A percentile compares a stretch with the other conserved stretches of the same genome.
phyloP scores from a whole-genome alignment of 495 filamentous ascomycete species.

The Penicillium chermesinum region DNA sequence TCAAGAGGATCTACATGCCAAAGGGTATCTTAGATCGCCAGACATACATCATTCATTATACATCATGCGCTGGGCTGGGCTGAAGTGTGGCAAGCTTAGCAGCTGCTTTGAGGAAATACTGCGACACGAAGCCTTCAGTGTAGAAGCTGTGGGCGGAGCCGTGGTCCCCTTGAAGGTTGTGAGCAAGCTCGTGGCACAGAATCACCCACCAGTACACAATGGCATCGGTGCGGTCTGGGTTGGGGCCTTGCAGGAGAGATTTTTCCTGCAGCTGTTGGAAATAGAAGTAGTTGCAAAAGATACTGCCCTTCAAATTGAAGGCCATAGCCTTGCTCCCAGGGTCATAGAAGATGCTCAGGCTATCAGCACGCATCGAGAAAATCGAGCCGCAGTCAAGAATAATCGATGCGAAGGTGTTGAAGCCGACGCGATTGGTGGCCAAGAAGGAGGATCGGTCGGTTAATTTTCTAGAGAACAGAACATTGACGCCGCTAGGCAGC shows the following conservation, averaged over 20 bases:
- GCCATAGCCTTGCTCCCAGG: slow-evolving; percentile 75
- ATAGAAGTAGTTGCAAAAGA: slow-evolving; percentile 92
- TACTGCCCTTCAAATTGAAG: slow-evolving; percentile 78
- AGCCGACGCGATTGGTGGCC: slow-evolving; percentile 50
- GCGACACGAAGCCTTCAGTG: slow-evolving; percentile 49
- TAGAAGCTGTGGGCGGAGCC: slow-evolving; percentile 82
- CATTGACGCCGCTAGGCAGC: slow-evolving; percentile 62
- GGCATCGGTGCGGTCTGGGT: slow-evolving; percentile 55
- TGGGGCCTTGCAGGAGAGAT: slow-evolving; percentile 33
- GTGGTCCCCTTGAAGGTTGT: slow-evolving; percentile 80
- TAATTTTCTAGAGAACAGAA: slow-evolving; percentile 61
- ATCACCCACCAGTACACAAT: slow-evolving; percentile 88
- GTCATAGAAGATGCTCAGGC: slow-evolving; percentile 84
- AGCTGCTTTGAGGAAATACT: slow-evolving; percentile 49
- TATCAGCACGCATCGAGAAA: slow-evolving; percentile 57
- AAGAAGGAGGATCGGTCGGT: slow-evolving; percentile 54
- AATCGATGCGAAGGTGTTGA: slow-evolving; percentile 67
- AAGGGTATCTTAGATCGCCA: not conserved
- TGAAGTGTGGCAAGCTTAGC: slow-evolving; percentile 29
- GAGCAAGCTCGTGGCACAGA: slow-evolving; percentile 87
- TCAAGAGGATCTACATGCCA: not conserved
- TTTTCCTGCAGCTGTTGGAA: slow-evolving; percentile 71
- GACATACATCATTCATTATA: not conserved
- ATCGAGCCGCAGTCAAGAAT: slow-evolving; percentile 64
- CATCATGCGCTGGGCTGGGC: not conserved